These are phyloP conservation scores for Cordia subcordata DNA, from an alignment of 257 asterid genomes.

Conservation along the genomic window DNA sequence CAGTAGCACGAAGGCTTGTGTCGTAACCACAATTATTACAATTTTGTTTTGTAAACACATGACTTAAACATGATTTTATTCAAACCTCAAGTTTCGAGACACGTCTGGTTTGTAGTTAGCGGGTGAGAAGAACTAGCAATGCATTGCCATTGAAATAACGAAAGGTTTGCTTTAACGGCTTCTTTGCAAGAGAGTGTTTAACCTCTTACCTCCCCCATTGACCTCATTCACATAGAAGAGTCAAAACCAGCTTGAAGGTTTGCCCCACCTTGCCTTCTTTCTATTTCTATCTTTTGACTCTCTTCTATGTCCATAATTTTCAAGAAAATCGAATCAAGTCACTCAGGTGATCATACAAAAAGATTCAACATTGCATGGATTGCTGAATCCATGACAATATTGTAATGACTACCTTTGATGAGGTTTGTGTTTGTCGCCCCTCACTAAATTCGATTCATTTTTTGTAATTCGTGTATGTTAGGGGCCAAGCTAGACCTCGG, in stretches of 20 bases:
- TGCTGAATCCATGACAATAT: conserved; percentile 41
- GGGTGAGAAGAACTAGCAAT: conserved; percentile 29
- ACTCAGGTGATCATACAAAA: neutral
- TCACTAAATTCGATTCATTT: no score
- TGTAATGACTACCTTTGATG: conserved; percentile 11
- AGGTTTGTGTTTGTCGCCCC: neutral
- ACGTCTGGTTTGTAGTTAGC: conserved; percentile 23
- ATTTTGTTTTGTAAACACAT: no score
- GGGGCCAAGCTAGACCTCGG: no score
- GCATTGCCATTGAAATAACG: conserved; percentile 40
- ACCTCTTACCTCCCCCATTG: conserved; percentile 19
- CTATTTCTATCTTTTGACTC: conserved; percentile 6
- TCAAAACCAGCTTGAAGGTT: conserved; percentile 4
- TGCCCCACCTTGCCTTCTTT: conserved; percentile 8
- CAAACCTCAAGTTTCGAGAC: conserved; percentile 33
- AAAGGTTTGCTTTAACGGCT: conserved; percentile 37
- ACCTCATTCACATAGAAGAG: conserved; percentile 3
- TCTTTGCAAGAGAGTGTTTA: conserved; percentile 16
- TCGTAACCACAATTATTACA: neutral
- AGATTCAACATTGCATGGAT: conserved; percentile 35
- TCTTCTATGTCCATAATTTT: neutral
- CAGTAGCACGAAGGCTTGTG: neutral
- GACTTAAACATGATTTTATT: neutral
- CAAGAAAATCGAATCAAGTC: neutral
- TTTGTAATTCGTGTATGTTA: no score